phyloP scores from a whole-genome alignment of 352 stramenopile genomes.

The Pythium brassicae region DNA sequence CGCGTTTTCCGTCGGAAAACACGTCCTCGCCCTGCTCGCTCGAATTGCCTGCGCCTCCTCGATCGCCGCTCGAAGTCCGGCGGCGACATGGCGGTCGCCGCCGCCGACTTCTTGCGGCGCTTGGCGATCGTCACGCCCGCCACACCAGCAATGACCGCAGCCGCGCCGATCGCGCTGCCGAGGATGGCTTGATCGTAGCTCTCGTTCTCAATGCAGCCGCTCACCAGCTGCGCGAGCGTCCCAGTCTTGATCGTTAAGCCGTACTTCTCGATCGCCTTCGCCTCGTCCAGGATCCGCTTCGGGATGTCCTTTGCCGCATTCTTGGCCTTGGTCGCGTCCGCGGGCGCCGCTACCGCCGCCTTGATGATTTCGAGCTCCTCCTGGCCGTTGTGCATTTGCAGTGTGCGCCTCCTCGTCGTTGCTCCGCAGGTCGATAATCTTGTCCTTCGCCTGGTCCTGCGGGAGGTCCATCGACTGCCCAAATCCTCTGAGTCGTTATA shows the following conservation, averaged over 20 bases:
- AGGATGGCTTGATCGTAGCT: constrained; percentile 30
- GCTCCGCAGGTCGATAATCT: constrained; percentile 42
- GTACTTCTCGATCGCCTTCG: constrained; percentile 7
- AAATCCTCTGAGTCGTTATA: constrained; percentile 45
- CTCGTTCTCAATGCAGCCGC: constrained; percentile 37
- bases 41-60: constrained; percentile 32
- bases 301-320: constrained; percentile 15
- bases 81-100: constrained; percentile 39
- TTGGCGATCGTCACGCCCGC: constrained; percentile 40
- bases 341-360: constrained; percentile 6
- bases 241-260: constrained; percentile 18
- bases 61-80: constrained; percentile 25
- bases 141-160: constrained; percentile 39
- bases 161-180: constrained; percentile 36
- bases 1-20: constrained; percentile 27
- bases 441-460: constrained; percentile 29
- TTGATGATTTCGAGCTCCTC: constrained; percentile 57
- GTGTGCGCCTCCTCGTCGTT: constrained; percentile 39
- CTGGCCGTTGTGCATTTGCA: constrained; percentile 42
- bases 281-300: constrained; percentile 15
- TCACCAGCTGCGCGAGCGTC: constrained; percentile 35
- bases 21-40: constrained; percentile 33
- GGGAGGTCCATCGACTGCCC: constrained; percentile 43
- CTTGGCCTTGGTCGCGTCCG: constrained; percentile 12
- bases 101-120: constrained; percentile 33